Evolutionary conservation across 768 basidiomycete species (phyloP).

Genomic region (Tylopilus felleus): DNA sequence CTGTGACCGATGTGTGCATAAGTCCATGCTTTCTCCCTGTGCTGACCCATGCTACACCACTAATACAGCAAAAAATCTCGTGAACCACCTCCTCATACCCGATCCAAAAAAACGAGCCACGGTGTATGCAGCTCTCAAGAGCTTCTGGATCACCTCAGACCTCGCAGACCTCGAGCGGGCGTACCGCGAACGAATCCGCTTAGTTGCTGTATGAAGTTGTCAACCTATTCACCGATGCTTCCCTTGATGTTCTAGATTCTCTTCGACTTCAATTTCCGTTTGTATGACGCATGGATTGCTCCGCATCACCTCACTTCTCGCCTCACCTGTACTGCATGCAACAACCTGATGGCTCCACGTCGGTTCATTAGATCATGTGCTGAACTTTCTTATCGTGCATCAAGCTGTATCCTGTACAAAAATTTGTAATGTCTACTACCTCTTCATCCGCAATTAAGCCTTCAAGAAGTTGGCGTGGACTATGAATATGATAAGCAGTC

Average conservation of each 20-base stretch:
- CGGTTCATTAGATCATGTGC: neutral
- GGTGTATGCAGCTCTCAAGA: constrained; percentile 55
- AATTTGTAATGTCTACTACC: neutral
- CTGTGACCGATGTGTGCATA: neutral
- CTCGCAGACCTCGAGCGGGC: constrained; percentile 55
- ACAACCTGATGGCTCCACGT: neutral
- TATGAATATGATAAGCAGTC: constrained; percentile 25
- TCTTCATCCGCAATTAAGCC: constrained; percentile 38
- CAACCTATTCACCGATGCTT: neutral
- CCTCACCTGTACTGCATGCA: constrained; percentile 6
- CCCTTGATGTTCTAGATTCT: neutral
- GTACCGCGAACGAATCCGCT: constrained; percentile 53
- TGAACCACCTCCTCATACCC: constrained; percentile 57
- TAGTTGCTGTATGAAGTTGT: constrained; percentile 8
- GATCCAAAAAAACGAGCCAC: constrained; percentile 60
- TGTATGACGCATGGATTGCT: neutral
- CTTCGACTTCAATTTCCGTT: neutral
- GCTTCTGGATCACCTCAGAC: constrained; percentile 66
- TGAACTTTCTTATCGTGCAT: neutral
- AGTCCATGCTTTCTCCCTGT: neutral
- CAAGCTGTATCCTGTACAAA: constrained; percentile 9
- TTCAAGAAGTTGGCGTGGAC: constrained; percentile 90
- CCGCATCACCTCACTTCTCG: neutral
- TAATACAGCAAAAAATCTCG: constrained; percentile 49
- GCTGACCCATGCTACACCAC: constrained; percentile 4